phyloP scores from a whole-genome alignment of 2,329 filamentous ascomycete species.

The Trichoderma pleuroti region DNA sequence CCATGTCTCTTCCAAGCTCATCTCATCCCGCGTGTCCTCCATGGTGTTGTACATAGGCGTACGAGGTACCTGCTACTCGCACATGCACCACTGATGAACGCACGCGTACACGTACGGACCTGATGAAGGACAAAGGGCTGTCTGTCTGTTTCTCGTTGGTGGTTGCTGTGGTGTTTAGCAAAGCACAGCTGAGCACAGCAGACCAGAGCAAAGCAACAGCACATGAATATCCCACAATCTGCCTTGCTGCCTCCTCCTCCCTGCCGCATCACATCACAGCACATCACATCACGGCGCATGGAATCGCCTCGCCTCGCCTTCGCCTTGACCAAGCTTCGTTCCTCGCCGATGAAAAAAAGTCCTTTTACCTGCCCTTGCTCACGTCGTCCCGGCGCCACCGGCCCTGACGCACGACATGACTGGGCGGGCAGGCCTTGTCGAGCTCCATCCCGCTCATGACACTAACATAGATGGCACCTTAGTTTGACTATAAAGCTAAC shows the following conservation, averaged over 20 bases:
- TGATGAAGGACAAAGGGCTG: not conserved
- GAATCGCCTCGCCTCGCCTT: not conserved
- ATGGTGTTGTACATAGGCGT: not conserved
- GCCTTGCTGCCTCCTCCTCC: not conserved
- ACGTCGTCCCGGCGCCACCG: slow-evolving; percentile 9
- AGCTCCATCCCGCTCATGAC: slow-evolving; percentile 22
- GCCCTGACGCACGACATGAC: slow-evolving; percentile 16
- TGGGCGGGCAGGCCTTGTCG: slow-evolving; percentile 16
- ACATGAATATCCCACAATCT: not conserved
- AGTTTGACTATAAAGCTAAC: slow-evolving; percentile 38
- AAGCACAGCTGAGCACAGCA: not conserved
- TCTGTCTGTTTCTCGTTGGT: not conserved
- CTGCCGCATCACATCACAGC: not conserved
- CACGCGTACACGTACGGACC: not conserved
- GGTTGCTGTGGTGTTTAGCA: not conserved
- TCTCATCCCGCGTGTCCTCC: not conserved
- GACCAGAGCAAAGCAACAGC: not conserved
- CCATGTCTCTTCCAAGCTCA: not conserved
- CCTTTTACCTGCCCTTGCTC: slow-evolving; percentile 2
- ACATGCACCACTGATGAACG: not conserved
- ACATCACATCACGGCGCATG: not conserved
- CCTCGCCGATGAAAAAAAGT: not conserved
- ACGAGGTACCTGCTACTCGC: not conserved
- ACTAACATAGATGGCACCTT: slow-evolving; percentile 12
- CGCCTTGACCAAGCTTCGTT: not conserved